Evolutionary conservation across 1,284 basidiomycete genomes (phyloP).

Genomic region (Uromyces viciae-fabae): DNA sequence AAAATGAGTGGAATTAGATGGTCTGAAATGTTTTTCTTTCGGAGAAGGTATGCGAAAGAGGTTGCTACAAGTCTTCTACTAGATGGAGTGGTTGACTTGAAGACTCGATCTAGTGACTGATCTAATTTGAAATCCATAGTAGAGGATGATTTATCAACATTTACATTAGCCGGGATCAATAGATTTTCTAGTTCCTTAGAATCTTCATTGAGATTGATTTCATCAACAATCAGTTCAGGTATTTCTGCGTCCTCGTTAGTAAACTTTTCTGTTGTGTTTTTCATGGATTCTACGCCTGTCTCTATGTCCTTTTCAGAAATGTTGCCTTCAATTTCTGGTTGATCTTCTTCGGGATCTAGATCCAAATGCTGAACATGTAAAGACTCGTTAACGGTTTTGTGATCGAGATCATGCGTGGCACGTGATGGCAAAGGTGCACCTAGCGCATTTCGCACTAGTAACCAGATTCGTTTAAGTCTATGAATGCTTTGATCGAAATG

Average conservation of each 20-base stretch:
- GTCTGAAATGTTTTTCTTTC: constrained; percentile 25
- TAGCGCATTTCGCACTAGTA: constrained; percentile 32
- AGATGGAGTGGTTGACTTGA: constrained; percentile 38
- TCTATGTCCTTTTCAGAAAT: background rate
- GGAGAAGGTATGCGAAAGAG: constrained; percentile 41
- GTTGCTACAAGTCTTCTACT: constrained; percentile 36
- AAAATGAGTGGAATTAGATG: constrained; percentile 33
- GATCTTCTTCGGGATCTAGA: background rate
- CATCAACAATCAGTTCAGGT: background rate
- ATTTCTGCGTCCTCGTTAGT: background rate
- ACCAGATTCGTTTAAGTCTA: constrained; percentile 33
- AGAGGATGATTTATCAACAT: background rate
- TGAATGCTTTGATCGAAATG: constrained; percentile 7
- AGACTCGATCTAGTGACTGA: constrained; percentile 2
- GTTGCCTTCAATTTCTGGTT: background rate
- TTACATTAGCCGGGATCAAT: background rate
- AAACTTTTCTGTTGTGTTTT: background rate
- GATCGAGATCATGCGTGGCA: background rate
- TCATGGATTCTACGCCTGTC: background rate
- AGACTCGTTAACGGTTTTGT: background rate
- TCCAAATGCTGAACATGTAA: constrained; percentile 7
- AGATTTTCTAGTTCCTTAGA: background rate
- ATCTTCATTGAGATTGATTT: too few relatives aligned
- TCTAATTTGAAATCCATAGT: background rate
- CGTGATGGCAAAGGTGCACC: constrained; percentile 31